These are phyloP conservation scores for Podospora australis DNA, from an alignment of 495 filamentous ascomycete species.

Conservation along the genomic window DNA sequence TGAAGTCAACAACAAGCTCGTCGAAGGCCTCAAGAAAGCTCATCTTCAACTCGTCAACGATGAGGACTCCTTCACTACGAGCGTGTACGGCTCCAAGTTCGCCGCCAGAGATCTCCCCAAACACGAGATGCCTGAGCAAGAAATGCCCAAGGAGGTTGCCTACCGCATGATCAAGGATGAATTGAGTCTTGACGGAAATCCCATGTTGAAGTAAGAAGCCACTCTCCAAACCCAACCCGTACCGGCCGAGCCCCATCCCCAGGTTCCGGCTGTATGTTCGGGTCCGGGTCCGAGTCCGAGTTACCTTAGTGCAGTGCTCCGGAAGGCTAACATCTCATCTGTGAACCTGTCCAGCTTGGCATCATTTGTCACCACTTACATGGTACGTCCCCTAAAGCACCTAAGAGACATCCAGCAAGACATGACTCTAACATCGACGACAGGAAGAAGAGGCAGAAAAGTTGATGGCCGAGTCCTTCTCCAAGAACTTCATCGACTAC, in stretches of 20 bases:
- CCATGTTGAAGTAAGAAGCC: conserved; percentile 66
- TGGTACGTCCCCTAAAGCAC: conserved; percentile 42
- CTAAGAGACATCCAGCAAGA: background rate
- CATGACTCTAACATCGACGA: conserved; percentile 4
- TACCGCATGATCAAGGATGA: conserved; percentile 96
- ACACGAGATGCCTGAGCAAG: conserved; percentile 80
- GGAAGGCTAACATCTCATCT: conserved; percentile 3
- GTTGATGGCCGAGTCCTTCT: conserved; percentile 80
- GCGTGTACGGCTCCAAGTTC: conserved; percentile 79
- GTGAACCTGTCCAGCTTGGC: conserved; percentile 51
- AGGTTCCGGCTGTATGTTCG: too few species aligned
- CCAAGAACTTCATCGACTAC: conserved; percentile 93
- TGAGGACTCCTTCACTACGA: conserved; percentile 59
- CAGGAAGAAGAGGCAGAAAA: conserved; percentile 86
- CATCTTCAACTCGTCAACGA: conserved; percentile 42
- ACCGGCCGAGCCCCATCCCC: too few species aligned
- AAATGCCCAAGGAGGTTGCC: conserved; percentile 85
- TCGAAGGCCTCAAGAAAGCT: conserved; percentile 42
- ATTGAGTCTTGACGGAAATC: conserved; percentile 81
- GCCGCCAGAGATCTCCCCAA: conserved; percentile 71
- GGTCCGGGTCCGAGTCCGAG: background rate
- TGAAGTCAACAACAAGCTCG: conserved; percentile 32
- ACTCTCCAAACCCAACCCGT: too few species aligned
- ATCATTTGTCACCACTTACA: conserved; percentile 81
- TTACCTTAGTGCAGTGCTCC: background rate